Percentiles rank a stretch among this genome's conserved stretches.
Conservation (phyloP, 345 rosid genomes). For the Erucastrum elatum region DNA sequence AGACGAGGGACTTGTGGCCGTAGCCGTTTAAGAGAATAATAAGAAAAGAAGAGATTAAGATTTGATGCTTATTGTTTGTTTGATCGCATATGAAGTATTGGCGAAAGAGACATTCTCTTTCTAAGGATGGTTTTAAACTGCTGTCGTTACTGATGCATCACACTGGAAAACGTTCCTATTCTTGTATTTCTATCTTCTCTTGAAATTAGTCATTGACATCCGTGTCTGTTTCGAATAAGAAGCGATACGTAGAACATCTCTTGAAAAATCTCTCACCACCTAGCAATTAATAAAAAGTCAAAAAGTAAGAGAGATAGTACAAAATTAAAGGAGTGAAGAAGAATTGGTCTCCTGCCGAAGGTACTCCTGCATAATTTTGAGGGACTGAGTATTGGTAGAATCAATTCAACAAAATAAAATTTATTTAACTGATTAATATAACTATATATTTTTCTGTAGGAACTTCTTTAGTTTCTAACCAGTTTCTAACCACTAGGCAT, state of each 20-base stretch:
- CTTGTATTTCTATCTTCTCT: slow-evolving; percentile 14
- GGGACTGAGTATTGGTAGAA: no score
- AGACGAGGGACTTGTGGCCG: slow-evolving; percentile 45
- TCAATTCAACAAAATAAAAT: no score
- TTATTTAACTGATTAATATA: no score
- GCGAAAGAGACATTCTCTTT: slow-evolving; percentile 34
- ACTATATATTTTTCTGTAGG: no score
- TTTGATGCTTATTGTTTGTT: slow-evolving; percentile 20
- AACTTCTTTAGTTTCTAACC: no score
- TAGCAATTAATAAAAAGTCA: no score
- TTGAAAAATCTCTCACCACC: no score
- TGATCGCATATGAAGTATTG: slow-evolving; percentile 42
- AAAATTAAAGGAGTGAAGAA: no score
- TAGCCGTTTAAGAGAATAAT: slow-evolving; percentile 1
- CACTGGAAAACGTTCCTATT: slow-evolving; percentile 8
- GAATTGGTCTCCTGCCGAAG: no score
- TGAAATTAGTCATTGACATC: neutral
- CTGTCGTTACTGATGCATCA: slow-evolving; percentile 42
- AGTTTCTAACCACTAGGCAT: no score
- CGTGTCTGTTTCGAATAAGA: neutral
- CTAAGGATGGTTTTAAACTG: slow-evolving; percentile 19
- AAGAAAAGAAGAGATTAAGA: slow-evolving; percentile 6
- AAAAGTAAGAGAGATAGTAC: no score
- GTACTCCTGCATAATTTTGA: no score
- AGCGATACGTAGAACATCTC: neutral